Evolutionary conservation across 73 alveolate genomes (phyloP).

Genomic region (Durusdinium trenchii): DNA sequence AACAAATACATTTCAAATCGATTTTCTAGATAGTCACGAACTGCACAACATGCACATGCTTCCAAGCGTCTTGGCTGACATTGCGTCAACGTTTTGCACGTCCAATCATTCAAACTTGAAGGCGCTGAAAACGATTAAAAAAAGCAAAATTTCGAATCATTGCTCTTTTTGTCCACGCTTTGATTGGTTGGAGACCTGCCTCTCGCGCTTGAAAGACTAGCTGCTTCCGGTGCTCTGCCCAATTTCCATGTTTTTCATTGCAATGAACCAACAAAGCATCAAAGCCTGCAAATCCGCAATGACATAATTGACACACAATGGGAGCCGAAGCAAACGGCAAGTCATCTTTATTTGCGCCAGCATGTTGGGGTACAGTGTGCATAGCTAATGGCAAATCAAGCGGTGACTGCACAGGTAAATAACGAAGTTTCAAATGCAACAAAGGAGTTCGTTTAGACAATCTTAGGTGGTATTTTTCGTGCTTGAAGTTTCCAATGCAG

Average conservation of each 20-base stretch:
- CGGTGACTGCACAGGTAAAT: not conserved
- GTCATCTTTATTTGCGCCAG: not conserved
- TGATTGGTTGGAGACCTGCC: not conserved
- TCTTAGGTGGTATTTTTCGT: not conserved
- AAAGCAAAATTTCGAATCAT: not conserved
- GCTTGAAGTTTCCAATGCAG: not conserved
- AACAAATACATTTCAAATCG: not conserved
- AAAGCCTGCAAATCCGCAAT: not conserved
- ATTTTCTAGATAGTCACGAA: not conserved
- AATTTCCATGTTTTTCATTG: not conserved
- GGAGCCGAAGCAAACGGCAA: slow-evolving; percentile 6
- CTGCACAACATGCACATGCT: not conserved
- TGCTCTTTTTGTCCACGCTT: not conserved
- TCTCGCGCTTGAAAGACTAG: not conserved
- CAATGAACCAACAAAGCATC: not conserved
- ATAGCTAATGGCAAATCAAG: not conserved
- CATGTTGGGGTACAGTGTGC: not conserved
- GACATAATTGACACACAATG: slow-evolving; percentile 7
- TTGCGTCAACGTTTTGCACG: not conserved
- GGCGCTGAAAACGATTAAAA: not conserved
- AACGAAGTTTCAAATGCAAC: not conserved
- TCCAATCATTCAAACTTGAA: not conserved
- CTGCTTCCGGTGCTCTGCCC: not conserved
- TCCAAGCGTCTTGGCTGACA: not conserved
- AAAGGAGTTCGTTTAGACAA: not conserved